A percentile compares a stretch with the other conserved stretches of the same genome.
These are phyloP conservation scores for Alternaria ethzedia DNA, from an alignment of 2,329 filamentous ascomycete species.

Conservation along the genomic window DNA sequence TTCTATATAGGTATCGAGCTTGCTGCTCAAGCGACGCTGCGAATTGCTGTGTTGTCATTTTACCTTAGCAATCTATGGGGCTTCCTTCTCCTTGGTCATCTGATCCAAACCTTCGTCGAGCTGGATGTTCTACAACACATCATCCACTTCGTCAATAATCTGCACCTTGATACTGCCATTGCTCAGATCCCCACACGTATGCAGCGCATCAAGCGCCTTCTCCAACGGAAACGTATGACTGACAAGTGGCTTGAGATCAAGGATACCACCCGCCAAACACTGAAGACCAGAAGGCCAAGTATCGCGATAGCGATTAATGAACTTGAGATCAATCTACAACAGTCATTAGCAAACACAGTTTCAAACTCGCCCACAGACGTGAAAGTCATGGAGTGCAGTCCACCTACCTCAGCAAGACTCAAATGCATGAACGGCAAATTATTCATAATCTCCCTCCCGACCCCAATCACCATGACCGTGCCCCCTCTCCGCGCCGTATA, in stretches of 20 bases:
- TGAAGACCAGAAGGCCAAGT: conserved; percentile 72
- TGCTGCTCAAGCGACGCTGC: neutral
- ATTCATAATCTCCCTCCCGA: conserved; percentile 67
- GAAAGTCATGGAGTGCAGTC: neutral
- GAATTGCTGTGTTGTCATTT: neutral
- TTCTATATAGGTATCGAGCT: neutral
- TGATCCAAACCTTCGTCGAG: no score
- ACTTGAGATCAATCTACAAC: conserved; percentile 67
- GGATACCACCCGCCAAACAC: conserved; percentile 63
- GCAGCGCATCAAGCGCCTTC: conserved; percentile 64
- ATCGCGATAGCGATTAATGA: conserved; percentile 74
- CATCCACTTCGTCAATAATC: conserved; percentile 57
- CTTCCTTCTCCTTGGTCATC: neutral
- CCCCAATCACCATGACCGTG: conserved; percentile 68
- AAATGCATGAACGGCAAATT: conserved; percentile 72
- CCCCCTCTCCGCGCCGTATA: conserved; percentile 66
- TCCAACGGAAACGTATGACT: conserved; percentile 70
- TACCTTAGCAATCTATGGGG: neutral
- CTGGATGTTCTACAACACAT: no score
- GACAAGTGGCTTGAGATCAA: conserved; percentile 68
- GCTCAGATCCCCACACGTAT: conserved; percentile 58
- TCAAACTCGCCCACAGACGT: no score
- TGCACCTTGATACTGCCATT: conserved; percentile 67
- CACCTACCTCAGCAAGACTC: conserved; percentile 62
- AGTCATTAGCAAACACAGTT: neutral